A percentile compares a stretch with the other conserved stretches of the same genome.
phyloP scores from a whole-genome alignment of 2,329 filamentous ascomycete genomes.

The Fusarium compactum region DNA sequence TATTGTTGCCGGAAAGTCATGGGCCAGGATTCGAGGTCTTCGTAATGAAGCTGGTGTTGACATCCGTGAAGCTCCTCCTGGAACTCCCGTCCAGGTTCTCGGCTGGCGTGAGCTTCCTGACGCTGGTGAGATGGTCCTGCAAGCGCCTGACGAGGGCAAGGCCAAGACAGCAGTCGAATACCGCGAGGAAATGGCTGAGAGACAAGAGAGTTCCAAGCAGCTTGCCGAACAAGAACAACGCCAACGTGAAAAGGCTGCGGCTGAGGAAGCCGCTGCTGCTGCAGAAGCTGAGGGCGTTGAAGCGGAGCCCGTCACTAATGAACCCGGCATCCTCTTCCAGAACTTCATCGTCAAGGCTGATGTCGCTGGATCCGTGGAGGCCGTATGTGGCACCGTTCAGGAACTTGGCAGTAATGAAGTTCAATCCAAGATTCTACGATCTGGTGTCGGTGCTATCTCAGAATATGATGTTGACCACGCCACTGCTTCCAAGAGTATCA shows the following conservation, averaged over 20 bases:
- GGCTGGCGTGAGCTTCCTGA: conserved; percentile 89
- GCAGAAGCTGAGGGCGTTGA: conserved; percentile 54
- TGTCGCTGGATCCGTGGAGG: conserved; percentile 93
- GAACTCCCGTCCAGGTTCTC: conserved; percentile 90
- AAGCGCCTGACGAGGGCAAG: conserved; percentile 81
- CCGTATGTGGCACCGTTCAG: conserved; percentile 80
- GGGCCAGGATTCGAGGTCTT: conserved; percentile 85
- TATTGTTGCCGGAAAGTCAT: conserved; percentile 88
- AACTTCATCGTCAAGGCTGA: conserved; percentile 93
- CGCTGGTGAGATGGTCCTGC: conserved; percentile 88
- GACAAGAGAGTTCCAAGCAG: conserved; percentile 80
- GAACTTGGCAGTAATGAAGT: conserved; percentile 89
- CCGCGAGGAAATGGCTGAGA: conserved; percentile 77
- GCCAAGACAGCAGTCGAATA: conserved; percentile 84
- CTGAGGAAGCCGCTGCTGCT: conserved; percentile 52
- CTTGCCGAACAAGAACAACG: conserved; percentile 79
- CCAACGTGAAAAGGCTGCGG: conserved; percentile 66
- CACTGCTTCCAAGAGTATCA: conserved; percentile 76
- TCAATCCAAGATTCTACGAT: conserved; percentile 79
- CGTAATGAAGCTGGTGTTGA: conserved; percentile 85
- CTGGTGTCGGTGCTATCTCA: conserved; percentile 79
- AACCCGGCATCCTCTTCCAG: conserved; percentile 65
- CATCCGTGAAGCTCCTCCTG: conserved; percentile 81
- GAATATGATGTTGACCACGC: conserved; percentile 94
- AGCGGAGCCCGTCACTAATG: conserved; percentile 54